Percentiles rank a stretch among this genome's conserved stretches.
phyloP scores from a whole-genome alignment of 2,329 filamentous ascomycete genomes.

The Fusarium lyarnte region DNA sequence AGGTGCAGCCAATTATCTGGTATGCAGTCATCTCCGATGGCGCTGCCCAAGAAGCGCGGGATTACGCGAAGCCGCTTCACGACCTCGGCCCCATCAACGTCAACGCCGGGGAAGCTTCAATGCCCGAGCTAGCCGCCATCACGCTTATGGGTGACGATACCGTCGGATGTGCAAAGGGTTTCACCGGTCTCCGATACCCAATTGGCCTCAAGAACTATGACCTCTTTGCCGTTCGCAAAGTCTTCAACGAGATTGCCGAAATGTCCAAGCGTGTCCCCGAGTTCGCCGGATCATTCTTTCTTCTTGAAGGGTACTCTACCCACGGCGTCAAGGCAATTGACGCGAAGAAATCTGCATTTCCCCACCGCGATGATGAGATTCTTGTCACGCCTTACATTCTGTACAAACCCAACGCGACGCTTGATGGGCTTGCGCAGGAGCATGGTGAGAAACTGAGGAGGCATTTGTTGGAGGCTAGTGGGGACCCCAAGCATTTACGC shows the following conservation, averaged over 20 bases:
- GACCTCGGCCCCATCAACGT: slow-evolving; percentile 50
- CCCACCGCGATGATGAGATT: slow-evolving; percentile 25
- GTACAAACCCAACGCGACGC: slow-evolving; percentile 22
- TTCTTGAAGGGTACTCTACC: slow-evolving; percentile 62
- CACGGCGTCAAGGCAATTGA: slow-evolving; percentile 16
- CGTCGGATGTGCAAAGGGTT: slow-evolving; percentile 53
- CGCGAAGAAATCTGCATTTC: slow-evolving; percentile 12
- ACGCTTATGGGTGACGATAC: slow-evolving; percentile 50
- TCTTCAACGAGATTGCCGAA: slow-evolving; percentile 46
- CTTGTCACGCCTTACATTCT: slow-evolving; percentile 11
- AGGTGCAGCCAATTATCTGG: slow-evolving; percentile 49
- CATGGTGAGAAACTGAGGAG: slow-evolving; percentile 16
- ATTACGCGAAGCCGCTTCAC: slow-evolving; percentile 53
- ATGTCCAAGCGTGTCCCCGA: slow-evolving; percentile 22
- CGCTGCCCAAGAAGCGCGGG: slow-evolving; percentile 47
- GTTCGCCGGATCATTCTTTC: slow-evolving; percentile 51
- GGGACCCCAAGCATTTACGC: slow-evolving; percentile 7
- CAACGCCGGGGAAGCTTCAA: slow-evolving; percentile 47
- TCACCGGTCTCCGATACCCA: slow-evolving; percentile 53
- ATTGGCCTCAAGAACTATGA: slow-evolving; percentile 54
- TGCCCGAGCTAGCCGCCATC: slow-evolving; percentile 54
- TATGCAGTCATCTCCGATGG: slow-evolving; percentile 54
- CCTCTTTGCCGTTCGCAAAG: slow-evolving; percentile 33
- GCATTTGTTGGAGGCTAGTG: slow-evolving; percentile 8
- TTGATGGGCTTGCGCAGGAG: slow-evolving; percentile 10